Percentiles rank a stretch among this genome's conserved stretches.
Evolutionary conservation across 1,284 basidiomycete genomes (phyloP).

Genomic region (Sphaerobolus stellatus): DNA sequence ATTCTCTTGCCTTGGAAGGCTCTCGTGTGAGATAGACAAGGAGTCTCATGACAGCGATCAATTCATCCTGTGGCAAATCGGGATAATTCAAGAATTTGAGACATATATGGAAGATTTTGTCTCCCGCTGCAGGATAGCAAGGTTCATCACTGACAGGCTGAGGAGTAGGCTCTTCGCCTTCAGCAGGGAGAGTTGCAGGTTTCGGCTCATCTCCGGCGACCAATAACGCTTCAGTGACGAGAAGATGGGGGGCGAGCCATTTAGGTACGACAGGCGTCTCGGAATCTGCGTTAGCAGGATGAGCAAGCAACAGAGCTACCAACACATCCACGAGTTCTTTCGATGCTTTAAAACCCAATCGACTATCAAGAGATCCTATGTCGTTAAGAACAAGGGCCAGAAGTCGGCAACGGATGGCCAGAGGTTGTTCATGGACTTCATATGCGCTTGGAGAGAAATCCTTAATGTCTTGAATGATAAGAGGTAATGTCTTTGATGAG

Average conservation of each 20-base stretch:
- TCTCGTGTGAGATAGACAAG: conserved; percentile 82
- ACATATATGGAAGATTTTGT: conserved; percentile 71
- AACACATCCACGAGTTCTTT: conserved; percentile 63
- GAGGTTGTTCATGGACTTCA: conserved; percentile 66
- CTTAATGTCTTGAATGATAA: conserved; percentile 65
- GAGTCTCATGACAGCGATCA: conserved; percentile 76
- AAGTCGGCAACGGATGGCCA: conserved; percentile 81
- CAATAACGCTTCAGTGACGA: conserved; percentile 81
- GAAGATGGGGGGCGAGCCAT: conserved; percentile 82
- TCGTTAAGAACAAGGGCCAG: conserved; percentile 83
- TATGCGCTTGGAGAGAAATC: conserved; percentile 64
- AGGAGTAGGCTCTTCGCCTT: conserved; percentile 48
- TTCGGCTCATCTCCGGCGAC: conserved; percentile 73
- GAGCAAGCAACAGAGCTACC: conserved; percentile 62
- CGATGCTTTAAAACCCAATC: conserved; percentile 26
- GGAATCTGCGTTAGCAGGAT: conserved; percentile 47
- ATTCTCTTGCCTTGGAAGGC: conserved; percentile 54
- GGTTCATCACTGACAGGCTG: conserved; percentile 52
- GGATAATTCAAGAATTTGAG: conserved; percentile 63
- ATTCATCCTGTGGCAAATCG: conserved; percentile 70
- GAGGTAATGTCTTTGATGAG: conserved; percentile 55
- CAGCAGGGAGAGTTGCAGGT: conserved; percentile 60
- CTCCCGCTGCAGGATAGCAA: conserved; percentile 57
- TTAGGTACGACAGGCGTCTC: conserved; percentile 59
- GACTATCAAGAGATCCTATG: conserved; percentile 42